phyloP scores from a whole-genome alignment of 2,329 filamentous ascomycete species.

The Conoideocrella luteorostrata region DNA sequence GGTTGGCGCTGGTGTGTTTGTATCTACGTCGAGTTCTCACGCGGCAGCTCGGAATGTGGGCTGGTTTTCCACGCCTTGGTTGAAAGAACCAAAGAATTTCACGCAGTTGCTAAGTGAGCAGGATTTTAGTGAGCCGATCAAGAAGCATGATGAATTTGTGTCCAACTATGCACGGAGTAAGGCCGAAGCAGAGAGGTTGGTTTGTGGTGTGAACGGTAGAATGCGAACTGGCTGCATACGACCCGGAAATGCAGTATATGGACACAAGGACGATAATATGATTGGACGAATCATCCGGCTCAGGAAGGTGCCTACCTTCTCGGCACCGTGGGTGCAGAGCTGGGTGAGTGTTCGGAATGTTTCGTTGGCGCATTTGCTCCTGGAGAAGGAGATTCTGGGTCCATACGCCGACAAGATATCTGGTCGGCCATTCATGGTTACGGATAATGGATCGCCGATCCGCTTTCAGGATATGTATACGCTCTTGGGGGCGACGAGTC shows the following conservation, averaged over 20 bases:
- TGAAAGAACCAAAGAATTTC: conserved; percentile 28
- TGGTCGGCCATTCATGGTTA: conserved; percentile 44
- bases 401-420: conserved; percentile 28
- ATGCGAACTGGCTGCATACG: conserved; percentile 50
- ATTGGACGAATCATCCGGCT: conserved; percentile 26
- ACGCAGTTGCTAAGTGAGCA: conserved; percentile 39
- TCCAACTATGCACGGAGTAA: conserved; percentile 47
- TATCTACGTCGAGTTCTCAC: conserved; percentile 44
- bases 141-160: conserved; percentile 36
- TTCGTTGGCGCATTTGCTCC: conserved; percentile 45
- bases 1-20: conserved; percentile 42
- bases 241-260: conserved; percentile 48
- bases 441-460: conserved; percentile 41
- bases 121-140: conserved; percentile 35
- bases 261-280: conserved; percentile 33
- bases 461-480: conserved; percentile 33
- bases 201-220: conserved; percentile 36
- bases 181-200: conserved; percentile 42
- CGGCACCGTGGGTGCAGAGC: conserved; percentile 38
- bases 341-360: conserved; percentile 46
- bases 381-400: conserved; percentile 43
- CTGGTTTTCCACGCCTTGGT: conserved; percentile 40
- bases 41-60: conserved; percentile 34
- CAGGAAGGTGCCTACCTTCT: conserved; percentile 35
- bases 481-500: conserved; percentile 22